Percentiles rank a stretch among this genome's conserved stretches.
Evolutionary conservation across 1,139 yeast species (phyloP).

Genomic region (Candida pseudoviswanathii): DNA sequence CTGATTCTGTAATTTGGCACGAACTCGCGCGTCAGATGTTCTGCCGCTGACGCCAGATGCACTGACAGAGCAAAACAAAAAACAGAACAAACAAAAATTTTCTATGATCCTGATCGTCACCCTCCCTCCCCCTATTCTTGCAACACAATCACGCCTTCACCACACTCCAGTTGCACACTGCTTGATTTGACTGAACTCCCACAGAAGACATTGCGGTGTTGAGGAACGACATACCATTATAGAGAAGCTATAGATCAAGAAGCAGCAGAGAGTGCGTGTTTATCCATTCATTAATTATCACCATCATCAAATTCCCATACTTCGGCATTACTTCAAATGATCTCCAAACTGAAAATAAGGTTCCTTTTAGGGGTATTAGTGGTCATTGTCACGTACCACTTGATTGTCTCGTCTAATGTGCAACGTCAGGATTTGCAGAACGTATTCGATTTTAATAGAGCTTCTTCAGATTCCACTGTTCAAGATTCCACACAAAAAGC

Average conservation of each 20-base stretch:
- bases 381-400: neutral
- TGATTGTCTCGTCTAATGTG: slow-evolving; percentile 1
- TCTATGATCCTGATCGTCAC: no score
- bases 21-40: no score
- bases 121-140: no score
- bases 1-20: no score
- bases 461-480: neutral
- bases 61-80: no score
- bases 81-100: no score
- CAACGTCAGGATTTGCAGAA: slow-evolving; percentile 2
- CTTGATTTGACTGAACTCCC: no score
- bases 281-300: neutral
- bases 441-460: neutral
- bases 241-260: neutral
- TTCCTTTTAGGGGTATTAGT: neutral
- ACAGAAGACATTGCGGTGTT: no score
- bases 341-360: neutral
- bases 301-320: neutral
- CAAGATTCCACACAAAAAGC: slow-evolving; percentile 2
- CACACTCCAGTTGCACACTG: no score
- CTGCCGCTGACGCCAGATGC: no score
- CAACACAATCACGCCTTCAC: no score
- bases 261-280: neutral
- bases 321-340: neutral
- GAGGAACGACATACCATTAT: no score